These are phyloP conservation scores for Leccinum subgranulosum DNA, from an alignment of 768 basidiomycete species.

Conservation along the genomic window DNA sequence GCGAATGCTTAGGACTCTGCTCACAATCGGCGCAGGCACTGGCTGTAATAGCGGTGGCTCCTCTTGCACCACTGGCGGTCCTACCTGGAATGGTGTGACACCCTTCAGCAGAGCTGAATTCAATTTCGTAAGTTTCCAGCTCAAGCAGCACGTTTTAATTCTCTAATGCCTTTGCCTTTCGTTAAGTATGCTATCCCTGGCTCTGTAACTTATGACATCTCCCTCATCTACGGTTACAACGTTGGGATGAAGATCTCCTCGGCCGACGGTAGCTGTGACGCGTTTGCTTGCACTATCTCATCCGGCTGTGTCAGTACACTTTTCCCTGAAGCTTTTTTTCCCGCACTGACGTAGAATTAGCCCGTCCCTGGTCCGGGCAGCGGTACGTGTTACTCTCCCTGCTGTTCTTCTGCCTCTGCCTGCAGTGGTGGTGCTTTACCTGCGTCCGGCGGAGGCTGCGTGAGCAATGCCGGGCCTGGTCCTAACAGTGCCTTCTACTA, in stretches of 20 bases:
- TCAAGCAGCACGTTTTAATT: neutral
- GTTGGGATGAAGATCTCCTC: slow-evolving; percentile 35
- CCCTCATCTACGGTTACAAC: slow-evolving; percentile 33
- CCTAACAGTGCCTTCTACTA: slow-evolving; percentile 32
- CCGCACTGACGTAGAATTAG: slow-evolving; percentile 10
- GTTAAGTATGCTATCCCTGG: slow-evolving; percentile 24
- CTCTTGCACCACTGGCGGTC: slow-evolving; percentile 29
- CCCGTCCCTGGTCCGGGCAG: slow-evolving; percentile 26
- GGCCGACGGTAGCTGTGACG: slow-evolving; percentile 21
- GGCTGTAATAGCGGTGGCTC: slow-evolving; percentile 22
- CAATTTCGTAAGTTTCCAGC: slow-evolving; percentile 24
- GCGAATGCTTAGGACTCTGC: neutral
- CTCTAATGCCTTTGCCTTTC: neutral
- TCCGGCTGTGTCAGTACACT: slow-evolving; percentile 29
- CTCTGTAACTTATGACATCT: slow-evolving; percentile 32
- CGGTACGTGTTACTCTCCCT: slow-evolving; percentile 27
- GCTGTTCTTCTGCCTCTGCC: slow-evolving; percentile 28
- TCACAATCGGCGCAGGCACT: slow-evolving; percentile 22
- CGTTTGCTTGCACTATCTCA: slow-evolving; percentile 29
- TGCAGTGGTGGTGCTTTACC: slow-evolving; percentile 30
- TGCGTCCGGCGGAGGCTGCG: slow-evolving; percentile 26
- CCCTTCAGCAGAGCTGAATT: slow-evolving; percentile 34
- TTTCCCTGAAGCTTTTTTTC: neutral
- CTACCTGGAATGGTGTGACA: slow-evolving; percentile 28
- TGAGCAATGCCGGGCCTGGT: slow-evolving; percentile 26